phyloP scores from a whole-genome alignment of 2,329 filamentous ascomycete species.

The Neophaeococcomyces aloes region DNA sequence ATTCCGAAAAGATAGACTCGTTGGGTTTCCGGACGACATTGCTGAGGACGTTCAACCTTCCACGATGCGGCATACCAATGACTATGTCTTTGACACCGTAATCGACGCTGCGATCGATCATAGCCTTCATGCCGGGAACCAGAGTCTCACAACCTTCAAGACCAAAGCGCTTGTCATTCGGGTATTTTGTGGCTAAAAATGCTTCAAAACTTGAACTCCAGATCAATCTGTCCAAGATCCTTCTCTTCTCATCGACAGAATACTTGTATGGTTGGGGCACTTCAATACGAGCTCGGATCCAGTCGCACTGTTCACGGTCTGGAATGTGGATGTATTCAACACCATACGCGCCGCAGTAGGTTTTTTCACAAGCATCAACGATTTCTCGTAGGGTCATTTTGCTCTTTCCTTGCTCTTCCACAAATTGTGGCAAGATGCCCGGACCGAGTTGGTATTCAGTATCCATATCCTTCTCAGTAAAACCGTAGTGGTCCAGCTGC shows the following conservation, averaged over 20 bases:
- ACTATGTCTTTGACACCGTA: constrained; percentile 98
- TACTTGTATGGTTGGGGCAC: constrained; percentile 93
- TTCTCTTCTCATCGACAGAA: constrained; percentile 94
- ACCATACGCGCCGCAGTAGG: constrained; percentile 96
- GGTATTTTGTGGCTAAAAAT: constrained; percentile 94
- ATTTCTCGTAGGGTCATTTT: constrained; percentile 97
- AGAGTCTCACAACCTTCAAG: constrained; percentile 94
- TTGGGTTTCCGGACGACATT: constrained; percentile 99
- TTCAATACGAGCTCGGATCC: constrained; percentile 90
- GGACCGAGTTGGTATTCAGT: constrained; percentile 85
- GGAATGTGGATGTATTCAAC: constrained; percentile 99
- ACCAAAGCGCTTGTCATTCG: constrained; percentile 98
- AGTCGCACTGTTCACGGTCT: constrained; percentile 94
- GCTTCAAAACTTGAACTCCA: constrained; percentile 97
- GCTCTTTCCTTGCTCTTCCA: constrained; percentile 74
- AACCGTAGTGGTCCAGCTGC: constrained; percentile 85
- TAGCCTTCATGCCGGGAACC: constrained; percentile 96
- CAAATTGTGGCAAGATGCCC: constrained; percentile 90
- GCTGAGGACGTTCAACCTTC: constrained; percentile 91
- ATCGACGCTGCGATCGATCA: constrained; percentile 96
- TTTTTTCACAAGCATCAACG: constrained; percentile 79
- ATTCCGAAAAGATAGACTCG: constrained; percentile 98
- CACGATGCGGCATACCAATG: constrained; percentile 98
- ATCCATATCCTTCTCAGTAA: constrained; percentile 87
- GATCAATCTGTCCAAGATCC: constrained; percentile 92